Evolutionary conservation across 2,329 filamentous ascomycete species (phyloP), one percentile per base, ranked within the genome.

Genomic region (Paecilomyces fulvus): DNA sequence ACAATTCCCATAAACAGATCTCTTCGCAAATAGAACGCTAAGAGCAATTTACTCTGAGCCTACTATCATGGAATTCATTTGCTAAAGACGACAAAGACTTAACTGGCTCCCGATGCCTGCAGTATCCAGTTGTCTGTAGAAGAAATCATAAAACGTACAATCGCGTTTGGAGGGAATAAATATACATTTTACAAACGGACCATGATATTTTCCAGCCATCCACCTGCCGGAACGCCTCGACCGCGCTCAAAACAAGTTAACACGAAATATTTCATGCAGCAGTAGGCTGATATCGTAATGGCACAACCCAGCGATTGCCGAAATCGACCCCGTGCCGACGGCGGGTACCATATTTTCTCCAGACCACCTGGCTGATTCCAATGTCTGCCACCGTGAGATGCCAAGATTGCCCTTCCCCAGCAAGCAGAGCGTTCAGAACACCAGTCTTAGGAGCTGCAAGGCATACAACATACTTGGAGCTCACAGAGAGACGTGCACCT

Each of bases 371-470:
- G 1, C 85, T 86, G 12, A 96, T 83, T 0, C 94, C 92, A 61
- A 96, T 87, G 69, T 99, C 94, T 1, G 87, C 90, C 11, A 97
- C 83, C 67, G 85, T 89, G 1, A 97, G 76, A 54, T 87, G 84
- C 91, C 92, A 96, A 3, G 66, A 66, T 8, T 69, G 61, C 2
- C 77, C 81, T 51, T 83, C 79, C 0, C 80, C 83, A 5, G 81
- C 80, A 21, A 84, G 81, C 61, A 96, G 79, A 0, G 89, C 89
- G 64, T 89, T 88, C 6, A 96, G 74, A 1, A 97, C 75, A 0
- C 94, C 94, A 2, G 84, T 85, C 67, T 96, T 91, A 0, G 94
- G 92, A 1, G 90, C 91, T 1, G 90, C 92, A 55, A 97, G 83
- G 30, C 89, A 87, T 3, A 96, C 86, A 23, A 97, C 86, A 59